A percentile compares a stretch with the other conserved stretches of the same genome.
Conservation (phyloP, 257 asterid genomes). For the Agastache rugosa region DNA sequence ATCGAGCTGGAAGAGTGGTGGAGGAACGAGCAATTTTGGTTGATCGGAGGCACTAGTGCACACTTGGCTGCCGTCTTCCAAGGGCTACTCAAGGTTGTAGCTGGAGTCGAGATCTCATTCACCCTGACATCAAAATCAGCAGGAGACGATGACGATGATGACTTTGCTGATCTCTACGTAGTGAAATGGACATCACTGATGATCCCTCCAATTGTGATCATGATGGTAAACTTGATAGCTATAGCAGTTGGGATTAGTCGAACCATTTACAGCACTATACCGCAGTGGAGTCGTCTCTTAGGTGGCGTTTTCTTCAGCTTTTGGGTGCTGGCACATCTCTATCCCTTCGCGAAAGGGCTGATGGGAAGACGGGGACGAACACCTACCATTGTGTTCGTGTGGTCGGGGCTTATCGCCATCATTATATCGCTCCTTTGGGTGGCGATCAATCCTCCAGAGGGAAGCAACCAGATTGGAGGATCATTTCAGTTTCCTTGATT, state of each 20-base stretch:
- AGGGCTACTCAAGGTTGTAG: slow-evolving; percentile 5
- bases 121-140: slow-evolving; percentile 11
- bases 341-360: slow-evolving; percentile 15
- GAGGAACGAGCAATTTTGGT: slow-evolving; percentile 24
- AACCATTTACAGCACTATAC: slow-evolving; percentile 17
- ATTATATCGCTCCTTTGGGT: slow-evolving; percentile 17
- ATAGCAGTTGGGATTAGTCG: slow-evolving; percentile 16
- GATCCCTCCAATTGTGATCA: slow-evolving; percentile 24
- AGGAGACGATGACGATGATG: slow-evolving; percentile 21
- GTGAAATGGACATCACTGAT: slow-evolving; percentile 22
- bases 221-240: slow-evolving; percentile 19
- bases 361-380: slow-evolving; percentile 22
- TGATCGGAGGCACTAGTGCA: slow-evolving; percentile 26
- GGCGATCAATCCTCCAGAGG: slow-evolving; percentile 21
- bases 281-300: slow-evolving; percentile 8
- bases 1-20: slow-evolving; percentile 25
- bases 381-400: slow-evolving; percentile 17
- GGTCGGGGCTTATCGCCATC: slow-evolving; percentile 27
- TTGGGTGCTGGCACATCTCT: slow-evolving; percentile 26
- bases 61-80: slow-evolving; percentile 23
- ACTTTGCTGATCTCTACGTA: slow-evolving; percentile 13
- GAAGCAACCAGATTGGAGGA: slow-evolving; percentile 13
- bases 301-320: slow-evolving; percentile 25
- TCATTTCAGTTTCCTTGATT: slow-evolving; percentile 20
- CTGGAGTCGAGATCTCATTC: slow-evolving; percentile 21